Conservation (phyloP, 139 green algal genomes). For the Chlamydomonas sp. region DNA sequence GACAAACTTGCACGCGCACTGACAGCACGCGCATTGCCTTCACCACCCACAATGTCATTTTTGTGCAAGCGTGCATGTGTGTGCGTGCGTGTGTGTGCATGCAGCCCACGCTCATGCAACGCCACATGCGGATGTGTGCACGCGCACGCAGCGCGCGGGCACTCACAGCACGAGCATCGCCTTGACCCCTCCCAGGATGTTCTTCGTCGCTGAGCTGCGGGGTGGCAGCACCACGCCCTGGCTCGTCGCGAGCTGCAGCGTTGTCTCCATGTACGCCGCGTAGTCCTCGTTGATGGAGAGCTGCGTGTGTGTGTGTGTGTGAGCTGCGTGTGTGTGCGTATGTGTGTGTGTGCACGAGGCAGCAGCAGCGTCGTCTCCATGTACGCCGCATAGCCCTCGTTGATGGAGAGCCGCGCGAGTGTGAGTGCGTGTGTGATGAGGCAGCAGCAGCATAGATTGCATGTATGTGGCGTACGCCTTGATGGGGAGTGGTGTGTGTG, state of each 20-base stretch:
- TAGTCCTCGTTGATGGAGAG: conserved; percentile 23
- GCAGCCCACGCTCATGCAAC: too few relatives aligned
- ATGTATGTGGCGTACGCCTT: too few relatives aligned
- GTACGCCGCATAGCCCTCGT: conserved; percentile 33
- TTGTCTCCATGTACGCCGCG: conserved; percentile 51
- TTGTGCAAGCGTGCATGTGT: too few relatives aligned
- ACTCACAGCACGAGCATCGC: conserved; percentile 26
- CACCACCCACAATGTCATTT: too few relatives aligned
- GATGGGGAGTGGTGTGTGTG: too few relatives aligned
- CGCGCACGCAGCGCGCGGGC: neutral
- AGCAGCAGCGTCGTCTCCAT: conserved; percentile 60
- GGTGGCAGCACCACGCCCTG: conserved; percentile 42
- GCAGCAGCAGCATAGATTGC: too few relatives aligned
- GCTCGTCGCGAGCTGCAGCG: conserved; percentile 52
- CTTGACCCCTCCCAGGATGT: conserved; percentile 15
- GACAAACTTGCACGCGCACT: too few relatives aligned
- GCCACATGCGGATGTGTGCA: neutral
- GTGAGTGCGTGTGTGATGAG: neutral
- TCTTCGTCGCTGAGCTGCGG: conserved; percentile 25
- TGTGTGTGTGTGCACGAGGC: neutral
- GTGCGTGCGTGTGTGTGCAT: conserved; percentile 4
- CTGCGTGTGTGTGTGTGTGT: too few relatives aligned
- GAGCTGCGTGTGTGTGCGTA: too few relatives aligned
- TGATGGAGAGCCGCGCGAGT: conserved; percentile 6
- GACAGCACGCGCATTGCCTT: too few relatives aligned